These are phyloP conservation scores for Chytriomyces confervae DNA, from an alignment of 192 early-diverging fungal genomes.

Conservation along the genomic window DNA sequence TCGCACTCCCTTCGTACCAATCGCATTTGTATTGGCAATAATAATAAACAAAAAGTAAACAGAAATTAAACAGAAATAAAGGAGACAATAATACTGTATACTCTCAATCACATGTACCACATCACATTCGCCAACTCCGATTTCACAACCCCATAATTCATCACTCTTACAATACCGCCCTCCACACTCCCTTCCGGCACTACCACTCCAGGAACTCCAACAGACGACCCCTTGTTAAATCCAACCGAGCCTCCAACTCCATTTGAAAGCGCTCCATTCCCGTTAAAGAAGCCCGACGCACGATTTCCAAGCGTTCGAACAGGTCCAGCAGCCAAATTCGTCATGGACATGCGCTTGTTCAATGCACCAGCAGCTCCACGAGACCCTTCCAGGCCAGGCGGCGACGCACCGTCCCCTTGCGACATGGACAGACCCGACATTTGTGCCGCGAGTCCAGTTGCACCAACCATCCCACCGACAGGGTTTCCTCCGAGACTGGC, in stretches of 20 bases:
- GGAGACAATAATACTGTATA: conserved; percentile 5
- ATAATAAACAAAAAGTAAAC: too few species aligned
- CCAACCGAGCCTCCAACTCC: conserved; percentile 25
- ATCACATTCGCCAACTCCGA: conserved; percentile 57
- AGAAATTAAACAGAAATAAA: background rate
- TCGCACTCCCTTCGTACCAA: too few species aligned
- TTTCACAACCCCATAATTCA: conserved; percentile 59
- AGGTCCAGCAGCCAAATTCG: conserved; percentile 29
- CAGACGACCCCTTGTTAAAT: conserved; percentile 19
- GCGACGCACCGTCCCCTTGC: background rate
- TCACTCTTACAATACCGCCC: conserved; percentile 36
- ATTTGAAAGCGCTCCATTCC: background rate
- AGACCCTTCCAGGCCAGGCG: conserved; percentile 3
- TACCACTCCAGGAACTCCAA: background rate
- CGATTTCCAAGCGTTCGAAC: conserved; percentile 24
- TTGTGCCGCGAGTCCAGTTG: conserved; percentile 15
- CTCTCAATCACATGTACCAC: conserved; percentile 57
- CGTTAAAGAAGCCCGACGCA: conserved; percentile 22
- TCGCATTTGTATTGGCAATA: too few species aligned
- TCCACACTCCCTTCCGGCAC: background rate
- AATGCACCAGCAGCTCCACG: background rate
- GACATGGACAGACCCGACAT: conserved; percentile 22
- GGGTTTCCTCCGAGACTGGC: conserved; percentile 19
- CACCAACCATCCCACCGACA: conserved; percentile 30
- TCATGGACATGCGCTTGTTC: conserved; percentile 24